These are phyloP conservation scores for Centrapalus pauciflorus DNA, from an alignment of 129 eudicot species.

Conservation along the genomic window DNA sequence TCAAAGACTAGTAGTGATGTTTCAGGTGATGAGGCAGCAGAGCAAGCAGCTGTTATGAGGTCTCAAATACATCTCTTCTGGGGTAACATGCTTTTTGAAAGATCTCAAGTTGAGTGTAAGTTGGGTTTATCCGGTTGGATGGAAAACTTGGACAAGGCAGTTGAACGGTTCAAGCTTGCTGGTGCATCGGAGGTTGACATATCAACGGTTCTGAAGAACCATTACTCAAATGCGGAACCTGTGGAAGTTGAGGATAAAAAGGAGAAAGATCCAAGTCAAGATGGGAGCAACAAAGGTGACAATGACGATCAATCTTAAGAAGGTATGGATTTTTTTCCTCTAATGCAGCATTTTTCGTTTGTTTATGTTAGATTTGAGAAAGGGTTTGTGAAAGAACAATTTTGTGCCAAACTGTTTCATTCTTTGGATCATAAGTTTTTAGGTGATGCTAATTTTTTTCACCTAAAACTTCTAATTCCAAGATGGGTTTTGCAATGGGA, in stretches of 20 bases:
- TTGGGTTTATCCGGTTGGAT: constrained; percentile 70
- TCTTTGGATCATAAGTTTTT: constrained; percentile 29
- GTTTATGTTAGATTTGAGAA: constrained; percentile 27
- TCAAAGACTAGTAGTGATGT: constrained; percentile 55
- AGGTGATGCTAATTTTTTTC: constrained; percentile 22
- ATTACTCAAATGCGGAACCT: constrained; percentile 67
- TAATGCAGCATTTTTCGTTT: constrained; percentile 21
- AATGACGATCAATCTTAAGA: constrained; percentile 21
- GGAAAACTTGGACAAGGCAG: constrained; percentile 67
- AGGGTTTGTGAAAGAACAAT: constrained; percentile 20
- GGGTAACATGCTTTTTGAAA: constrained; percentile 98
- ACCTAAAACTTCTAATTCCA: not conserved
- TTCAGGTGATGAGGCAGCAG: constrained; percentile 77
- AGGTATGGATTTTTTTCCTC: not conserved
- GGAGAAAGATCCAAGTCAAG: constrained; percentile 20
- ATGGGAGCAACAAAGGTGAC: constrained; percentile 21
- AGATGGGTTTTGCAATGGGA: constrained; percentile 8
- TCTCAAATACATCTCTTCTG: constrained; percentile 92
- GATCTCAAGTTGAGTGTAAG: constrained; percentile 89
- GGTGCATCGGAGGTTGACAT: constrained; percentile 94
- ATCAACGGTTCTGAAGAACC: constrained; percentile 74
- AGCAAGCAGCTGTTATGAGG: constrained; percentile 93
- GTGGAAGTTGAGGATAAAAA: constrained; percentile 40
- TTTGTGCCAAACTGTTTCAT: constrained; percentile 18
- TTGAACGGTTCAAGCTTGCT: constrained; percentile 82